Percentiles rank a stretch among this genome's conserved stretches.
phyloP scores from a whole-genome alignment of 306 rosid species.

The Dalbergia cultrata region DNA sequence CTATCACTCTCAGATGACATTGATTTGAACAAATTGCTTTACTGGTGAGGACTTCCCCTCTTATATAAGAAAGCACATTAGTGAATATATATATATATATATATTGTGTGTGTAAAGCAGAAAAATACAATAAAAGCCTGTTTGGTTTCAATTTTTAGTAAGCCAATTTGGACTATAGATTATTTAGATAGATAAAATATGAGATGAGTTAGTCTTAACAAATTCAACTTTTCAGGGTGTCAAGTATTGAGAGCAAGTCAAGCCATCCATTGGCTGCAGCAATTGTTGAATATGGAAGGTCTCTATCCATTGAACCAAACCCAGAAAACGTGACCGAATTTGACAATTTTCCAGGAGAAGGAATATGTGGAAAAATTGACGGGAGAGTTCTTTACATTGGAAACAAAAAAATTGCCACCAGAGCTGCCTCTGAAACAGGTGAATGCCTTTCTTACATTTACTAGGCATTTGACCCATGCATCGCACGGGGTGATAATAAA shows the following conservation, averaged over 20 bases:
- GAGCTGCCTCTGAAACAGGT: conserved; percentile 81
- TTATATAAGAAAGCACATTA: too few species aligned
- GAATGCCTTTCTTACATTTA: conserved; percentile 29
- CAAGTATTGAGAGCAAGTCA: conserved; percentile 95
- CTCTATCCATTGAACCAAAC: conserved; percentile 71
- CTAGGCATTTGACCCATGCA: too few species aligned
- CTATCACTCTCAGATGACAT: too few species aligned
- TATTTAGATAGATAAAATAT: not conserved
- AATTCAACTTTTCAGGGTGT: conserved; percentile 68
- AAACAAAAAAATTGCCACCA: conserved; percentile 66
- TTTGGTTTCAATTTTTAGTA: too few species aligned
- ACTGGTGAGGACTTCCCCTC: too few species aligned
- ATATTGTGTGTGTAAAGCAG: not conserved
- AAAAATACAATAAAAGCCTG: conserved; percentile 6
- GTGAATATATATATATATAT: too few species aligned
- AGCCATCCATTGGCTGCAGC: conserved; percentile 97
- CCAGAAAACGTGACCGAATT: conserved; percentile 81
- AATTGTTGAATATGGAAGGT: conserved; percentile 81
- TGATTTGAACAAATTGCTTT: too few species aligned
- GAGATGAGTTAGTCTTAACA: conserved; percentile 16
- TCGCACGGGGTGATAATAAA: too few species aligned
- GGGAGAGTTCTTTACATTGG: conserved; percentile 78
- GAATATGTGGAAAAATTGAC: conserved; percentile 78
- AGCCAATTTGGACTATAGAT: conserved; percentile 13
- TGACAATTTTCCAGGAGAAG: conserved; percentile 91